Conservation (phyloP, 2,329 filamentous ascomycete species). For the Bipolaris bicolor region DNA sequence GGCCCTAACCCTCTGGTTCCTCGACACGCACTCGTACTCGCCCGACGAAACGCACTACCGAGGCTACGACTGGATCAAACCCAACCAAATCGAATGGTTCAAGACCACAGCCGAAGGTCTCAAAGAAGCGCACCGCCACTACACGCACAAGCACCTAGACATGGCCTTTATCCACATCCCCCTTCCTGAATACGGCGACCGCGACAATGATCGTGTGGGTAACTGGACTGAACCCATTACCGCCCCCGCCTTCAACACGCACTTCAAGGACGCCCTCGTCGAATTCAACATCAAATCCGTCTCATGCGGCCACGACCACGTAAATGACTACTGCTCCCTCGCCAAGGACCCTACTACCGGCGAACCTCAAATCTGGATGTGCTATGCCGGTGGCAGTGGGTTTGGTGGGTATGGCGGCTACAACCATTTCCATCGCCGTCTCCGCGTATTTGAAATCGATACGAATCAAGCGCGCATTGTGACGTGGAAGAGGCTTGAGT, state of each 20-base stretch:
- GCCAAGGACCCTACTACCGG: slow-evolving; percentile 53
- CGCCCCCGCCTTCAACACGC: slow-evolving; percentile 85
- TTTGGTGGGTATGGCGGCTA: slow-evolving; percentile 97
- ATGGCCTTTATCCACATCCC: slow-evolving; percentile 98
- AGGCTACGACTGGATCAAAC: slow-evolving; percentile 98
- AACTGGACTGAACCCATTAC: slow-evolving; percentile 83
- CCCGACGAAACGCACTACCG: slow-evolving; percentile 85
- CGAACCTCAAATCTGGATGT: slow-evolving; percentile 83
- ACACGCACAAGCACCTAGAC: slow-evolving; percentile 92
- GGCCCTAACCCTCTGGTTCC: slow-evolving; percentile 89
- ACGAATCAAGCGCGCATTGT: slow-evolving; percentile 86
- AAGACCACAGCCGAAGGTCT: slow-evolving; percentile 74
- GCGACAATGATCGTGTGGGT: slow-evolving; percentile 66
- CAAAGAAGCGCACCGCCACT: slow-evolving; percentile 74
- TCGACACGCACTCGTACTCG: slow-evolving; percentile 91
- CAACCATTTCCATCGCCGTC: slow-evolving; percentile 78
- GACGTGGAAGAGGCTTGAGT: slow-evolving; percentile 91
- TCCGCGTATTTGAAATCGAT: slow-evolving; percentile 91
- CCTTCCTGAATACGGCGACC: slow-evolving; percentile 80
- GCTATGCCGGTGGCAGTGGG: slow-evolving; percentile 88
- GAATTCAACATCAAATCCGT: slow-evolving; percentile 86
- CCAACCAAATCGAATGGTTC: slow-evolving; percentile 95
- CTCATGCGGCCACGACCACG: slow-evolving; percentile 94
- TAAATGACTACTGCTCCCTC: slow-evolving; percentile 93
- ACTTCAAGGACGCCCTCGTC: slow-evolving; percentile 89